Evolutionary conservation across 768 basidiomycete genomes (phyloP).

Genomic region (Lactarius hengduanensis): DNA sequence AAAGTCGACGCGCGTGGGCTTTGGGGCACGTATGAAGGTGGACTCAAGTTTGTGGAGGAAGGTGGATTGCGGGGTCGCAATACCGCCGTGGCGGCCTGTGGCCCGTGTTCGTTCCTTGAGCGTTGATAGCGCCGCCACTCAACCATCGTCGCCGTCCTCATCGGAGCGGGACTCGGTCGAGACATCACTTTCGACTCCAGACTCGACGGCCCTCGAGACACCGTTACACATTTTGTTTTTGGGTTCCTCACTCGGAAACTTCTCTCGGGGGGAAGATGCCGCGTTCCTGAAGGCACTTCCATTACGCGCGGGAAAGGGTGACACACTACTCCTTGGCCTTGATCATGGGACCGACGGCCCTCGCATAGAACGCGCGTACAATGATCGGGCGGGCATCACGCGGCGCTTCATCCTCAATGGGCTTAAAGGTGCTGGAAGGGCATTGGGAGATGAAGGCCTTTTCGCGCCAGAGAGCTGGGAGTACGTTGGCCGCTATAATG

Average conservation of each 20-base stretch:
- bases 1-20: slow-evolving; percentile 82
- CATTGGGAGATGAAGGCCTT: slow-evolving; percentile 62
- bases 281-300: slow-evolving; percentile 79
- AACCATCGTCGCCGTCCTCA: slow-evolving; percentile 23
- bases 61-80: slow-evolving; percentile 50
- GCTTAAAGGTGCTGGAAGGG: slow-evolving; percentile 61
- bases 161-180: slow-evolving; percentile 28
- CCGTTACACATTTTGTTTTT: slow-evolving; percentile 87
- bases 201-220: slow-evolving; percentile 36
- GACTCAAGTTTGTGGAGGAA: slow-evolving; percentile 72
- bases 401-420: slow-evolving; percentile 85
- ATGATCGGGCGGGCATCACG: slow-evolving; percentile 74
- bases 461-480: slow-evolving; percentile 74
- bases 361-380: slow-evolving; percentile 84
- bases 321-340: slow-evolving; percentile 87
- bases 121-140: slow-evolving; percentile 36
- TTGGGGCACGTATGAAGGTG: slow-evolving; percentile 90
- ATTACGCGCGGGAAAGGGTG: slow-evolving; percentile 66
- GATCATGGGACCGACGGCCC: slow-evolving; percentile 74
- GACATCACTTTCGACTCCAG: slow-evolving; percentile 49
- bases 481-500: slow-evolving; percentile 62
- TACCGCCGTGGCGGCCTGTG: slow-evolving; percentile 15
- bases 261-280: slow-evolving; percentile 63
- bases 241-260: slow-evolving; percentile 92
- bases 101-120: slow-evolving; percentile 38